Evolutionary conservation across 805 yeast genomes (phyloP).

Genomic region (Nakazawaea siamensis): DNA sequence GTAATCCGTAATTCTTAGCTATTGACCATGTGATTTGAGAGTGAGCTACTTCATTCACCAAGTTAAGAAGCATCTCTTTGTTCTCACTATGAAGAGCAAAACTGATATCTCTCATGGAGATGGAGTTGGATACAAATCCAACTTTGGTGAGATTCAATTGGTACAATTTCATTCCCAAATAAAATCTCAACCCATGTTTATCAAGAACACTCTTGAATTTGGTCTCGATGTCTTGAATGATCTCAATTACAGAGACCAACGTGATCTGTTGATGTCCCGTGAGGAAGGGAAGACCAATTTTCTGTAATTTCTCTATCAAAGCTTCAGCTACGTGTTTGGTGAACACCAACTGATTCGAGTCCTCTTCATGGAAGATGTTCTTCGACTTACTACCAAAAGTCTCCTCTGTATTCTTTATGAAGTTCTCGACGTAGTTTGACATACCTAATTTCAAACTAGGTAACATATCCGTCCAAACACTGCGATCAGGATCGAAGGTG

Average conservation of each 20-base stretch:
- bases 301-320: slow-evolving; percentile 52
- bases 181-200: slow-evolving; percentile 61
- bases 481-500: slow-evolving; percentile 27
- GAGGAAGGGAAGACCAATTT: slow-evolving; percentile 63
- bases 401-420: background rate
- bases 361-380: background rate
- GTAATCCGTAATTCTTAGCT: slow-evolving; percentile 52
- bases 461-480: slow-evolving; percentile 13
- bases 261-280: slow-evolving; percentile 92
- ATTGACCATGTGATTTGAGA: slow-evolving; percentile 49
- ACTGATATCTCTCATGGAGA: slow-evolving; percentile 72
- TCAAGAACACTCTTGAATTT: slow-evolving; percentile 39
- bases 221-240: slow-evolving; percentile 47
- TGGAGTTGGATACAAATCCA: slow-evolving; percentile 17
- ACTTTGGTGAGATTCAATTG: slow-evolving; percentile 31
- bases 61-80: slow-evolving; percentile 53
- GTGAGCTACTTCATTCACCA: slow-evolving; percentile 35
- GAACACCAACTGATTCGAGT: background rate
- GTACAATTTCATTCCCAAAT: slow-evolving; percentile 62
- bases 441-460: slow-evolving; percentile 9
- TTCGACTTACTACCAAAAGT: background rate
- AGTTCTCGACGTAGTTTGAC: background rate
- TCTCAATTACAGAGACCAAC: slow-evolving; percentile 57
- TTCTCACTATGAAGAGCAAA: slow-evolving; percentile 87
- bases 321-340: slow-evolving; percentile 30